Conservation (phyloP, 305 asterid genomes). For the Fraxinus nigra region DNA sequence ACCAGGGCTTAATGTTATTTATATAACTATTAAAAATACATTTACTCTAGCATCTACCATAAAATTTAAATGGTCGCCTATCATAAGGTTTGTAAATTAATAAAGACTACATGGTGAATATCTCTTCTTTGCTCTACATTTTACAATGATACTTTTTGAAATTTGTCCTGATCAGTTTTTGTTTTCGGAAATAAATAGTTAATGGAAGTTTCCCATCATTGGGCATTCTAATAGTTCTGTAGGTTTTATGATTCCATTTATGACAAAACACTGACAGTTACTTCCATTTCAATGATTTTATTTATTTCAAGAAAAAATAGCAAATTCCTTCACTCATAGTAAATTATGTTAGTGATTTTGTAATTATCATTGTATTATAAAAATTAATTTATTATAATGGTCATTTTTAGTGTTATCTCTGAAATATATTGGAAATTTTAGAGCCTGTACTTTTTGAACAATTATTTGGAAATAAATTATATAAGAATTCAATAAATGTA, state of each 20-base stretch:
- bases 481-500: neutral
- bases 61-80: neutral
- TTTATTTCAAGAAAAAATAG: neutral
- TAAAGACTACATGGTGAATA: neutral
- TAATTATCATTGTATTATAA: neutral
- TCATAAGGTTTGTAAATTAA: neutral
- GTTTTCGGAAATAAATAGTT: neutral
- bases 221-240: neutral
- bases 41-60: neutral
- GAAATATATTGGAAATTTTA: neutral
- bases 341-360: neutral
- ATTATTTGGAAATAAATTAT: neutral
- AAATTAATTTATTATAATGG: neutral
- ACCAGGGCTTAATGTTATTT: neutral
- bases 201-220: neutral
- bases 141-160: neutral
- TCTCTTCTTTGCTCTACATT: neutral
- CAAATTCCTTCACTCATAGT: neutral
- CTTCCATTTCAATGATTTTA: neutral
- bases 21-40: neutral
- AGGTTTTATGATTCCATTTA: constrained; percentile 1
- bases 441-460: neutral
- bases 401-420: neutral
- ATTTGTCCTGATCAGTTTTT: neutral
- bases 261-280: neutral